Evolutionary conservation across 208 protist genomes (phyloP), one percentile per base, ranked within the genome.

Genomic region (Crithidia mellificae): DNA sequence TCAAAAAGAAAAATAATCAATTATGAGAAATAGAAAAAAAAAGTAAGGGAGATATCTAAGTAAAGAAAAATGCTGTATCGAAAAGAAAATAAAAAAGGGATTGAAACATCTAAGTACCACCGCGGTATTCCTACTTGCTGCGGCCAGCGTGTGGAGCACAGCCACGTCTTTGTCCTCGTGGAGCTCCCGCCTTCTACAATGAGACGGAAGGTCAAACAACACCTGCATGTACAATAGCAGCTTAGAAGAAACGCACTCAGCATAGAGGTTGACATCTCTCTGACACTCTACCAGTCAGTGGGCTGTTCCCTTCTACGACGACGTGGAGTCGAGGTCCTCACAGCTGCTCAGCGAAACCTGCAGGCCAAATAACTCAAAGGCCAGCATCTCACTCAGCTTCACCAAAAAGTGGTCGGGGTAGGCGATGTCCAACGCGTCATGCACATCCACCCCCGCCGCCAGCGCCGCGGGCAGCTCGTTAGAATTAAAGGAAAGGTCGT

Each of bases 321-420:
- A 44, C 6, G 47, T 63, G n/a, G 62, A 72, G 41, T 93, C 86
- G 8, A 95, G 58, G 25, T 95, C 87, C 25, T 95, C 90, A 52
- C 90, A 95, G 30, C 85, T 86, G 24, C 84, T 73, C 11, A 95
- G 64, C 12, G 89, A 78, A 11, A 92, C 30, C 20, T 69, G 68
- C 30, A 92, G 27, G 1, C 86, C 90, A 24, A 93, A 63, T 27
- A 95, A 67, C 53, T 83, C 72, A 30, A 75, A 80, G 47, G 75
- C 51, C 44, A 95, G 54, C 52, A 64, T 54, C 68, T 93, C 84
- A 34, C 81, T 87, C 36, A 95, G 72, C 50, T 58, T 53, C 29
- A 89, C 79, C 25, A 95, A 63, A 67, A 89, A 93, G 38, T 87
- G 78, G 9, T 74, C 73, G 0, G 87, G 87, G 34, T 83, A 92